Evolutionary conservation across 495 filamentous ascomycete genomes (phyloP).

Genomic region (Apodospora peruviana): DNA sequence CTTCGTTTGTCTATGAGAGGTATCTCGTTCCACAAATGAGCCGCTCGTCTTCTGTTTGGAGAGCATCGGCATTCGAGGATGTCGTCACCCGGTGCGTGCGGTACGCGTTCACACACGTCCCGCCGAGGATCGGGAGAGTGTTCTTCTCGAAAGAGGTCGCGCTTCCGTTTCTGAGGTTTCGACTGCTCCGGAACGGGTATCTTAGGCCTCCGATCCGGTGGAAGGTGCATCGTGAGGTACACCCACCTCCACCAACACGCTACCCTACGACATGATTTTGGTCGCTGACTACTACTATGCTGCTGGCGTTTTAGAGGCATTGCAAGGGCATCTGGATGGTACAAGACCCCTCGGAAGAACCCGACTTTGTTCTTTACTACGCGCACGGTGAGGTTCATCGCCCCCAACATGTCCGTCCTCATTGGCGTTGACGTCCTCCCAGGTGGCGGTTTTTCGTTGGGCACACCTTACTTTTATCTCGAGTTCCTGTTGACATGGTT

Average conservation of each 20-base stretch:
- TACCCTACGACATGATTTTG: too few relatives aligned
- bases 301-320: constrained; percentile 8
- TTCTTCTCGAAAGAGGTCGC: constrained; percentile 71
- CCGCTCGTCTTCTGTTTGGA: constrained; percentile 56
- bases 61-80: constrained; percentile 65
- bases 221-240: constrained; percentile 50
- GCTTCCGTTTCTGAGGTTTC: constrained; percentile 65
- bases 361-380: constrained; percentile 70
- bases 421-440: background rate
- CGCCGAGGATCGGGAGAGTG: constrained; percentile 58
- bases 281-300: constrained; percentile 5
- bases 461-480: constrained; percentile 71
- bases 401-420: background rate
- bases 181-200: constrained; percentile 66
- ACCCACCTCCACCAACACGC: too few relatives aligned
- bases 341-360: constrained; percentile 41
- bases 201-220: constrained; percentile 54
- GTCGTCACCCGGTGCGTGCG: constrained; percentile 66
- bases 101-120: constrained; percentile 67
- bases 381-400: constrained; percentile 53
- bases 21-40: constrained; percentile 40
- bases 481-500: constrained; percentile 70
- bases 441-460: constrained; percentile 76
- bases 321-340: constrained; percentile 60
- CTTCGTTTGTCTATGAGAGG: constrained; percentile 51